A percentile compares a stretch with the other conserved stretches of the same genome.
These are phyloP conservation scores for Smittium mucronatum DNA, from an alignment of 371 early-diverging fungal genomes.

Conservation along the genomic window DNA sequence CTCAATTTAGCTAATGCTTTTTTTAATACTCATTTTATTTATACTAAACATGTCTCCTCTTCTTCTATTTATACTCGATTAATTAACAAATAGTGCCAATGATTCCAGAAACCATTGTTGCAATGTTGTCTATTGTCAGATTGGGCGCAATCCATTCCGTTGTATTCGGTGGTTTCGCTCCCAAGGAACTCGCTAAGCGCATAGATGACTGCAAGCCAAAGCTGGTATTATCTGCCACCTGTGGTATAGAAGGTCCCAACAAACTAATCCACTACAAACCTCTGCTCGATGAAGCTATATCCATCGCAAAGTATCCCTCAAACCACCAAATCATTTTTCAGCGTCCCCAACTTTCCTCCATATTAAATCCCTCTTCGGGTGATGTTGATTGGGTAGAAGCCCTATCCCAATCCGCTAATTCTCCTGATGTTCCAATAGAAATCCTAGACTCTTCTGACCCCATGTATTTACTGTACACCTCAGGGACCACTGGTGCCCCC, in stretches of 20 bases:
- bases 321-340: constrained; percentile 42
- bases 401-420: not conserved
- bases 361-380: constrained; percentile 36
- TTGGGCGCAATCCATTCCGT: constrained; percentile 81
- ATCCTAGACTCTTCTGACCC: constrained; percentile 72
- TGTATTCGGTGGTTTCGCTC: constrained; percentile 76
- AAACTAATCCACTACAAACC: constrained; percentile 36
- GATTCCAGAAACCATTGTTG: constrained; percentile 78
- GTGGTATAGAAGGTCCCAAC: constrained; percentile 62
- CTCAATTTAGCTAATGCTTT: too few species aligned
- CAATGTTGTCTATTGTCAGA: constrained; percentile 85
- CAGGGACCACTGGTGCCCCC: constrained; percentile 75
- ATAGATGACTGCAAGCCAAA: constrained; percentile 65
- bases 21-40: too few species aligned
- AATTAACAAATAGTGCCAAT: constrained; percentile 81
- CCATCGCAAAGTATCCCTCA: constrained; percentile 39
- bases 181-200: constrained; percentile 70
- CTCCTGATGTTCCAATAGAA: constrained; percentile 32
- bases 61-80: too few species aligned
- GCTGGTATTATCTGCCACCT: constrained; percentile 61
- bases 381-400: constrained; percentile 23
- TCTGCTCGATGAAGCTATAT: constrained; percentile 49
- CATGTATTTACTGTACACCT: constrained; percentile 92
- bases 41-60: too few species aligned
- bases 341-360: constrained; percentile 38